Percentiles rank a stretch among this genome's conserved stretches.
Conservation (phyloP, 352 stramenopile species). For the Globisporangium solare region DNA sequence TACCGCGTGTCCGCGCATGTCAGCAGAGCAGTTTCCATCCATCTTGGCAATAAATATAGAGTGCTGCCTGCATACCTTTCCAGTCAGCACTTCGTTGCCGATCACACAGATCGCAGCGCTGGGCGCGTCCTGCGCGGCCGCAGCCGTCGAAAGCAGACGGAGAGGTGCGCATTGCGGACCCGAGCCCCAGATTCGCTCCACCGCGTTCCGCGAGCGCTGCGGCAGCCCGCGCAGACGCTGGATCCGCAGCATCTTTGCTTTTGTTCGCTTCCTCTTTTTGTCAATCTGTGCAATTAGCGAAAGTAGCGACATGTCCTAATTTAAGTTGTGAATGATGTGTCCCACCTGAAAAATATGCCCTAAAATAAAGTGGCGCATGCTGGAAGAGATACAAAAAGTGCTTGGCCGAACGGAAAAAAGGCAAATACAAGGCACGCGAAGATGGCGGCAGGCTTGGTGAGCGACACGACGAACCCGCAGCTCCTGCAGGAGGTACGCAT, state of each 20-base stretch:
- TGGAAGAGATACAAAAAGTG: too few species aligned
- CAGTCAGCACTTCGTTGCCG: constrained; percentile 80
- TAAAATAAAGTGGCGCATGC: too few species aligned
- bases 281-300: background rate
- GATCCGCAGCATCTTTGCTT: constrained; percentile 1
- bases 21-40: background rate
- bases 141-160: constrained; percentile 3
- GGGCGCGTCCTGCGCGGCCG: constrained; percentile 18
- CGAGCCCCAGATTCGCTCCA: background rate
- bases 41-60: too few species aligned
- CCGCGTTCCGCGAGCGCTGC: constrained; percentile 1
- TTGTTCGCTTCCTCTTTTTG: constrained; percentile 5
- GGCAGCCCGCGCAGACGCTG: background rate
- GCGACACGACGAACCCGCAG: constrained; percentile 47
- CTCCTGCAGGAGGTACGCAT: constrained; percentile 55
- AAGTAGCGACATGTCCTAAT: background rate
- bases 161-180: background rate
- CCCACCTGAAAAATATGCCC: background rate
- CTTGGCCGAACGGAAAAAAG: too few species aligned
- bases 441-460: constrained; percentile 13
- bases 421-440: constrained; percentile 2
- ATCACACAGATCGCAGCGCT: constrained; percentile 77
- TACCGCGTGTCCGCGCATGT: background rate
- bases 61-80: constrained; percentile 58
- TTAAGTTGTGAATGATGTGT: constrained; percentile 1